Evolutionary conservation across 768 basidiomycete species (phyloP).

Genomic region (Grammothele lineata): DNA sequence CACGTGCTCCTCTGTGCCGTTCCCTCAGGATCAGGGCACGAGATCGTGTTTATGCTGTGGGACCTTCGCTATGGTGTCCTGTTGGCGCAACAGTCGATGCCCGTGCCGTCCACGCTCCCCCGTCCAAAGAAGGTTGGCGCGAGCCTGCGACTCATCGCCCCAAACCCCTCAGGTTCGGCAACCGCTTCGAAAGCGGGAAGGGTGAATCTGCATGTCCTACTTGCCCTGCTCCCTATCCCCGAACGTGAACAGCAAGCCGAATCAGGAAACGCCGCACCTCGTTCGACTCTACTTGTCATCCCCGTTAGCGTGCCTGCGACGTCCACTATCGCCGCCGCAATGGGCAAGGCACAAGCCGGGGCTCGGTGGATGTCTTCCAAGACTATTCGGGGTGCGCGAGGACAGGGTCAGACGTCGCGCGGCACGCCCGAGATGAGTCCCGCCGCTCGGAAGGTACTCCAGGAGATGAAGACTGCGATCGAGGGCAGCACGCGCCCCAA

Average conservation of each 20-base stretch:
- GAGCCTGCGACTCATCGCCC: constrained; percentile 11
- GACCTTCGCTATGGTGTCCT: constrained; percentile 32
- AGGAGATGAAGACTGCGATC: constrained; percentile 40
- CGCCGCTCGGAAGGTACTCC: constrained; percentile 31
- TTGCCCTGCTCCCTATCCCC: constrained; percentile 16
- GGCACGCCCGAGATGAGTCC: constrained; percentile 16
- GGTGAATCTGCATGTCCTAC: constrained; percentile 10
- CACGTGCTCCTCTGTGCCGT: constrained; percentile 27
- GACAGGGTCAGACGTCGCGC: not conserved
- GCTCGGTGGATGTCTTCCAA: constrained; percentile 41
- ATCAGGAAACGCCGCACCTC: constrained; percentile 3
- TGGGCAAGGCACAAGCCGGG: constrained; percentile 47
- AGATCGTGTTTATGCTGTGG: constrained; percentile 29
- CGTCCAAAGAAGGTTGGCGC: constrained; percentile 18
- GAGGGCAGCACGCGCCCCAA: constrained; percentile 30
- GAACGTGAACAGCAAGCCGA: constrained; percentile 6
- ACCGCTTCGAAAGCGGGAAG: constrained; percentile 1
- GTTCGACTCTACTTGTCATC: constrained; percentile 55
- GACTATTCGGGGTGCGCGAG: not conserved
- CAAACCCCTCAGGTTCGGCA: not conserved
- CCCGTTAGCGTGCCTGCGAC: constrained; percentile 48
- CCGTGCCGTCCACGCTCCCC: constrained; percentile 23
- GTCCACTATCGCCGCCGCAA: constrained; percentile 61
- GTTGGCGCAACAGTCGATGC: constrained; percentile 24
- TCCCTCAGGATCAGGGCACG: constrained; percentile 11